Base-by-base conservation (phyloP, 345 rosid genomes). In the Arabidopsis arenosa region DNA sequence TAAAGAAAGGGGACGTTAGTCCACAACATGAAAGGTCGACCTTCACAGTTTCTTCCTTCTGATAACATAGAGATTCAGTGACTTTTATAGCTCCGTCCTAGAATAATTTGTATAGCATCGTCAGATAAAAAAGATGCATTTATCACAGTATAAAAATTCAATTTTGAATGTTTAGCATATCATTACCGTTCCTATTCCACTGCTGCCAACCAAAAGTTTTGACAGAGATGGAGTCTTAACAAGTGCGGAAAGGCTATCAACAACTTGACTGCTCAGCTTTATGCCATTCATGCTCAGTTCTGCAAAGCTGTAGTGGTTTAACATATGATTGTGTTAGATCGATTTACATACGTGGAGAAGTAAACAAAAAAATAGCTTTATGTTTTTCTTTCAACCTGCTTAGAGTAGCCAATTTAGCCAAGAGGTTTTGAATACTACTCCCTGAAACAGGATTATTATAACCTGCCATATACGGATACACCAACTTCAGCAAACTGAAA, bases 11-110 rank as follows among this genome's bases (percentile, higher is more conserved):
- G 61, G 86, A 70, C 35, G 84, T 70, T 52, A 95, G 65, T 74
- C 89, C 91, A 70, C 93, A 92, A 70, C 62, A 80, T 21, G 99
- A 90, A 68, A 92, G 80, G 80, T 88, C 94, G 33, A 95, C 90
- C 82, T 86, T 90, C 74, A 84, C 75, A 76, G 85, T 81, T 77
- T 92, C 98, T 44, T 82, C 89, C 70, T 80, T 79, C 30, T 73
- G 82, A 28, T 63, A 75, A 73, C 78, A 73, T 66, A 92, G 69
- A 35, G 94, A 84, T 75, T 84, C 86, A 33, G 86, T 82, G 71
- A 89, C 74, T 72, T 78, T 80, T 52, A 84, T 49, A 14, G 98
- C 93, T 55, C 85, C 92, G 56, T 88, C 98, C 99, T 93, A 68
- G 41, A 85, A 70, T 57, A 17, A 59, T 72, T 66, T 51, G 63